Percentiles rank a stretch among this genome's conserved stretches.
These are phyloP conservation scores for Teratosphaeria destructans DNA, from an alignment of 2,329 filamentous ascomycete species.

Conservation along the genomic window DNA sequence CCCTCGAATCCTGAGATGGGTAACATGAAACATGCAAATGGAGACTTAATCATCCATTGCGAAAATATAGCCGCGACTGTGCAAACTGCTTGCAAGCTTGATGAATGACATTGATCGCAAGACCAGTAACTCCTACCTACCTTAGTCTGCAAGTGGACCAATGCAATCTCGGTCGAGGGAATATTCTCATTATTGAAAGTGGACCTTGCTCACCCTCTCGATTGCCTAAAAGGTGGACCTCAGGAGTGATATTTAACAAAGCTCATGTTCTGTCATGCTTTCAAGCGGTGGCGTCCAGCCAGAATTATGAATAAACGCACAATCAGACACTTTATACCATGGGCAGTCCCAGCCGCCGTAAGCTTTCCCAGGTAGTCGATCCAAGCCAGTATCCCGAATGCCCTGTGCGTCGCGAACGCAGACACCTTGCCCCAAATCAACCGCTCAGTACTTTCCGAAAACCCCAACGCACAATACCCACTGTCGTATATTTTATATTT, in stretches of 20 bases:
- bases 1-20: neutral
- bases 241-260: too few relatives aligned
- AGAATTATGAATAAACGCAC: neutral
- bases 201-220: neutral
- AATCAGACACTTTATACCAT: neutral
- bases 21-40: too few relatives aligned
- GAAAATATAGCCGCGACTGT: too few relatives aligned
- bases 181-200: neutral
- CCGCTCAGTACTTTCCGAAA: too few relatives aligned
- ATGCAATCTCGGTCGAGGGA: too few relatives aligned
- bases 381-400: neutral
- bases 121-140: too few relatives aligned
- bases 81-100: too few relatives aligned
- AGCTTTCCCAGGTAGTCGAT: neutral
- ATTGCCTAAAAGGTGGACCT: neutral
- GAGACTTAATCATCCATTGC: too few relatives aligned
- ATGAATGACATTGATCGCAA: too few relatives aligned
- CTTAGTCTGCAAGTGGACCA: too few relatives aligned
- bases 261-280: neutral
- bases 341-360: neutral
- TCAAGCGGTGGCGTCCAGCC: neutral
- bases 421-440: neutral
- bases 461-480: too few relatives aligned
- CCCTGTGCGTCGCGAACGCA: neutral
- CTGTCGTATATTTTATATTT: too few relatives aligned